phyloP scores from a whole-genome alignment of 176 grass and related monocot species.

The Cenchrus americanus region DNA sequence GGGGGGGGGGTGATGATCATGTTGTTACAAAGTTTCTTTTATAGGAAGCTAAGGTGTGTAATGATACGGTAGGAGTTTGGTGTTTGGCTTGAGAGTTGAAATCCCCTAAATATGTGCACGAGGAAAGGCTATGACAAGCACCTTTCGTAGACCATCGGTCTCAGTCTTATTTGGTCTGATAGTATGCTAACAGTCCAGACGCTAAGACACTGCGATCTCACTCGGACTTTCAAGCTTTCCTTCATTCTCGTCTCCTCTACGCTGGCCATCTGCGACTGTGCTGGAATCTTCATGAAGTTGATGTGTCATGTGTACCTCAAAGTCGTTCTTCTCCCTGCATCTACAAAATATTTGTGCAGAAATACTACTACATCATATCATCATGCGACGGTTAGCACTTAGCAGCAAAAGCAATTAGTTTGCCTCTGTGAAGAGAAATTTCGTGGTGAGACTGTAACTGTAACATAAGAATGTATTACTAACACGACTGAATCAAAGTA shows the following conservation, averaged over 20 bases:
- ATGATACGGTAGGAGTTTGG: too few relatives aligned
- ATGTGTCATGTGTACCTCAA: neutral
- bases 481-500: neutral
- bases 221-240: neutral
- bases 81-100: conserved; percentile 18
- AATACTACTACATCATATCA: too few relatives aligned
- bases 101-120: neutral
- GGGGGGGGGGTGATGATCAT: neutral
- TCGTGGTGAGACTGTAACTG: neutral
- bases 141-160: conserved; percentile 32
- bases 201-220: conserved; percentile 3
- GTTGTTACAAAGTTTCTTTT: neutral
- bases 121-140: neutral
- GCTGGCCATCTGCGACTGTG: neutral
- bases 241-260: neutral
- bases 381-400: too few relatives aligned
- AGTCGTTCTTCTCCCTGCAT: neutral
- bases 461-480: neutral
- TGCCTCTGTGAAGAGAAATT: too few relatives aligned
- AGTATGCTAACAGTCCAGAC: neutral
- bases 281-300: neutral
- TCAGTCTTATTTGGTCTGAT: neutral
- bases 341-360: neutral
- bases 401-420: too few relatives aligned
- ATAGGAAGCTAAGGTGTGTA: neutral